Percentiles rank a stretch among this genome's conserved stretches.
Evolutionary conservation across 192 early-diverging fungal genomes (phyloP).

Genomic region (Coemansia asiatica): DNA sequence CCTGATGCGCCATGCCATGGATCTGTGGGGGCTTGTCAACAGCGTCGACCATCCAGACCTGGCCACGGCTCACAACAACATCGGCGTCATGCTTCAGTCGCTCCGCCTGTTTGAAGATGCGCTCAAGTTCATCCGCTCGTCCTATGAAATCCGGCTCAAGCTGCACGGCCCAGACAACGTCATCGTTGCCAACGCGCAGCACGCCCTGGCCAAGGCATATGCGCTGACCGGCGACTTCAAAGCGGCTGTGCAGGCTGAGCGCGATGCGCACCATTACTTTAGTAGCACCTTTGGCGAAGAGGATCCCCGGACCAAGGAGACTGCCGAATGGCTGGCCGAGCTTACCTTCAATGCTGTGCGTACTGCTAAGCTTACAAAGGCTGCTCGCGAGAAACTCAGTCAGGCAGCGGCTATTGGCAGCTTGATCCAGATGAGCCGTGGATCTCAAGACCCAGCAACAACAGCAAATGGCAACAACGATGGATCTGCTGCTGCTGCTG

Average conservation of each 20-base stretch:
- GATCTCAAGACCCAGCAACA: slow-evolving; percentile 8
- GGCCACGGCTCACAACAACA: slow-evolving; percentile 70
- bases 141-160: slow-evolving; percentile 63
- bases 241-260: slow-evolving; percentile 71
- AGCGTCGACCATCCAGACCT: slow-evolving; percentile 78
- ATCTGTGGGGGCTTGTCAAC: slow-evolving; percentile 77
- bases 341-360: slow-evolving; percentile 62
- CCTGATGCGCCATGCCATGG: slow-evolving; percentile 79
- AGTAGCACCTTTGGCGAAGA: slow-evolving; percentile 63
- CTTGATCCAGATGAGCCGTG: slow-evolving; percentile 44
- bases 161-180: slow-evolving; percentile 71
- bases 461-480: background rate
- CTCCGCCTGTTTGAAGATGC: slow-evolving; percentile 61
- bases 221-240: slow-evolving; percentile 72
- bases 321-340: slow-evolving; percentile 65
- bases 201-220: slow-evolving; percentile 76
- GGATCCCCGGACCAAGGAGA: slow-evolving; percentile 72
- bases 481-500: slow-evolving; percentile 28
- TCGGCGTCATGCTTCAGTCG: slow-evolving; percentile 76
- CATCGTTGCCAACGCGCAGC: slow-evolving; percentile 66
- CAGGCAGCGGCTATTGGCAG: slow-evolving; percentile 23
- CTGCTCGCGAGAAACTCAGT: slow-evolving; percentile 36
- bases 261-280: slow-evolving; percentile 66
- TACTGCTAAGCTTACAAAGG: slow-evolving; percentile 50
- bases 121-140: slow-evolving; percentile 70